phyloP scores from a whole-genome alignment of 208 protist genomes.

The Crithidia brevicula region DNA sequence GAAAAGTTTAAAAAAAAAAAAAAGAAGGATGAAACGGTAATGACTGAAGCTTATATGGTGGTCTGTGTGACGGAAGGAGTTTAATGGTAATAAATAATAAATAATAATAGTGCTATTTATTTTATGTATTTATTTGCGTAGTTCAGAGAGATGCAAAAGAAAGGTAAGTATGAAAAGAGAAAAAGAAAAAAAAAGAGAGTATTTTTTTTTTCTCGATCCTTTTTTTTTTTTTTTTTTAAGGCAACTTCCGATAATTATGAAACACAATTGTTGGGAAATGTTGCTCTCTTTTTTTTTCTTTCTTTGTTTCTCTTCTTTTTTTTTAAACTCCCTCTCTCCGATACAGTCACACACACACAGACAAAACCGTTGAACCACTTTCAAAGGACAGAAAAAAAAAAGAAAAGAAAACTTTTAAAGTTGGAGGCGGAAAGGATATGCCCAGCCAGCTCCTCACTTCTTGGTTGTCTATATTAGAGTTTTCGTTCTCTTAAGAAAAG shows the following conservation, averaged over 20 bases:
- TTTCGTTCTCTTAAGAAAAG: neutral
- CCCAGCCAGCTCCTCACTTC: too few species aligned
- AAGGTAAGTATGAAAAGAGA: conserved; percentile 3
- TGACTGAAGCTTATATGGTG: conserved; percentile 18
- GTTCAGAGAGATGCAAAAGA: neutral
- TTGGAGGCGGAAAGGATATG: neutral
- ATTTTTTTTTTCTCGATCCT: neutral
- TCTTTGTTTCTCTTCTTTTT: conserved; percentile 14
- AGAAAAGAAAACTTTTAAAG: neutral
- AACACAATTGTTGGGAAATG: conserved; percentile 3
- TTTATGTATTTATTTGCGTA: conserved; percentile 11
- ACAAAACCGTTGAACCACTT: conserved; percentile 25
- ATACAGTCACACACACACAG: conserved; percentile 21
- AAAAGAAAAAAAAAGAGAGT: conserved; percentile 27
- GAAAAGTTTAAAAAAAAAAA: neutral
- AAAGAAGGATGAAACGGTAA: conserved; percentile 15
- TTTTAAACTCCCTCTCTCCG: conserved; percentile 22
- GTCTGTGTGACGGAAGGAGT: conserved; percentile 22
- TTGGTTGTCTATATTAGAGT: too few species aligned
- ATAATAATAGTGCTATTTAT: conserved; percentile 17
- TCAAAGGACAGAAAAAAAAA: conserved; percentile 14
- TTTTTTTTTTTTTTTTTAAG: conserved; percentile 7
- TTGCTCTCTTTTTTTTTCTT: conserved; percentile 7
- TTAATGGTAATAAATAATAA: neutral
- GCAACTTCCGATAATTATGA: too few species aligned